Evolutionary conservation across 257 asterid species (phyloP).

Genomic region (Euphrasia confusa): DNA sequence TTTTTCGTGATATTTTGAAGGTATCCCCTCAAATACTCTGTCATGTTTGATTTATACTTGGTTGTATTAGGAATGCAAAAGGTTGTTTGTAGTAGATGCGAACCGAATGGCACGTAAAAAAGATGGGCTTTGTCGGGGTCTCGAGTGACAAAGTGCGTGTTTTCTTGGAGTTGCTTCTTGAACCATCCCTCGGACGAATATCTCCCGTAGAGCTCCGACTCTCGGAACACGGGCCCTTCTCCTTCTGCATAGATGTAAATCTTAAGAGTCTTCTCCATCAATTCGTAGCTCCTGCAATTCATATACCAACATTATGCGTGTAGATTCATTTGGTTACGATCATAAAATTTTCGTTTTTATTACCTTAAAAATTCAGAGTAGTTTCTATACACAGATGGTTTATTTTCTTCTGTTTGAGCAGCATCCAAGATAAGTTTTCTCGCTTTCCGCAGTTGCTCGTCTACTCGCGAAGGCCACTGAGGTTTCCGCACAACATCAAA

Average conservation of each 20-base stretch:
- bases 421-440: slow-evolving; percentile 30
- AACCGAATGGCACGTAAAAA: slow-evolving; percentile 67
- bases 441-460: slow-evolving; percentile 27
- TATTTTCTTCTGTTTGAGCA: slow-evolving; percentile 11
- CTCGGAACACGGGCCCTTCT: too few species aligned
- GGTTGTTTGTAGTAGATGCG: slow-evolving; percentile 42
- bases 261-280: slow-evolving; percentile 68
- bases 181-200: too few species aligned
- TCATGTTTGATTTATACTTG: slow-evolving; percentile 44
- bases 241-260: slow-evolving; percentile 24
- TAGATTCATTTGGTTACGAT: too few species aligned
- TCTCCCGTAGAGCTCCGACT: too few species aligned
- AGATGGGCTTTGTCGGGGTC: slow-evolving; percentile 51
- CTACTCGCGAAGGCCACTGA: slow-evolving; percentile 31
- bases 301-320: too few species aligned
- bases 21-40: slow-evolving; percentile 41
- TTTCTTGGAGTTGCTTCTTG: slow-evolving; percentile 31
- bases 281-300: slow-evolving; percentile 63
- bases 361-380: slow-evolving; percentile 36
- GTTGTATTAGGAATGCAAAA: slow-evolving; percentile 44
- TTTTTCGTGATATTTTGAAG: slow-evolving; percentile 42
- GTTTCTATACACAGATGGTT: slow-evolving; percentile 30
- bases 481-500: slow-evolving; percentile 24
- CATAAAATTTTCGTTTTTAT: too few species aligned
- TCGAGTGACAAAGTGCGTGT: slow-evolving; percentile 41